Conservation (phyloP, 352 stramenopile genomes). For the Aphanomyces stellatus region DNA sequence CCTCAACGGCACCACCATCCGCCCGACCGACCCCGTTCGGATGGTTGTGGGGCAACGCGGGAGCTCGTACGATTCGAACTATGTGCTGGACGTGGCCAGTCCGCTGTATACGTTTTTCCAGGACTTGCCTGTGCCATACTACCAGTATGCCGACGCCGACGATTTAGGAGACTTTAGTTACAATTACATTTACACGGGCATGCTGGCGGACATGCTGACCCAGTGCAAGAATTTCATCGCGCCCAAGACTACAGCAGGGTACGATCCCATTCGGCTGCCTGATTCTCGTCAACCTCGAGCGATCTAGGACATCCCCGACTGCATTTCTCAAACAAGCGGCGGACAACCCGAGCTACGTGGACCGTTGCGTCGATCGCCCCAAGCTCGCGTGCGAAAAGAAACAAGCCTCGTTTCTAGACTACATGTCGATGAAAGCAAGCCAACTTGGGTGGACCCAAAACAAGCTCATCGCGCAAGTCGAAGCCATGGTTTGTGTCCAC, state of each 20-base stretch:
- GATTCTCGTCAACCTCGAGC: neutral
- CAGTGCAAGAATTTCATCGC: slow-evolving; percentile 29
- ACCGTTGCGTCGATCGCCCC: neutral
- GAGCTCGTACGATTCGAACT: neutral
- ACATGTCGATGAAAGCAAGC: neutral
- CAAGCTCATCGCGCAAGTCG: slow-evolving; percentile 18
- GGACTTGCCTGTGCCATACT: neutral
- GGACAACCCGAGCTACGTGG: too few relatives aligned
- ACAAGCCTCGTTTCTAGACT: neutral
- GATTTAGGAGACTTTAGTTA: slow-evolving; percentile 62
- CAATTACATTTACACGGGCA: slow-evolving; percentile 56
- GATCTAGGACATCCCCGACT: neutral
- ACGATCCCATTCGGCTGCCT: neutral
- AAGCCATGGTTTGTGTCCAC: slow-evolving; percentile 39
- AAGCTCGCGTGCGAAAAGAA: neutral
- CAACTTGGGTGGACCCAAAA: slow-evolving; percentile 5
- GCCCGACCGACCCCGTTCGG: neutral
- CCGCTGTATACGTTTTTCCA: slow-evolving; percentile 29
- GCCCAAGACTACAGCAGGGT: neutral
- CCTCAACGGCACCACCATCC: neutral
- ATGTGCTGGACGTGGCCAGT: neutral
- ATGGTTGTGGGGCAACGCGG: neutral
- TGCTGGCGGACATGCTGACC: slow-evolving; percentile 36
- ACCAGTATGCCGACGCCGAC: neutral
- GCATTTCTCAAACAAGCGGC: too few relatives aligned